phyloP scores from a whole-genome alignment of 1,284 basidiomycete species.

The Stereum hirsutum region DNA sequence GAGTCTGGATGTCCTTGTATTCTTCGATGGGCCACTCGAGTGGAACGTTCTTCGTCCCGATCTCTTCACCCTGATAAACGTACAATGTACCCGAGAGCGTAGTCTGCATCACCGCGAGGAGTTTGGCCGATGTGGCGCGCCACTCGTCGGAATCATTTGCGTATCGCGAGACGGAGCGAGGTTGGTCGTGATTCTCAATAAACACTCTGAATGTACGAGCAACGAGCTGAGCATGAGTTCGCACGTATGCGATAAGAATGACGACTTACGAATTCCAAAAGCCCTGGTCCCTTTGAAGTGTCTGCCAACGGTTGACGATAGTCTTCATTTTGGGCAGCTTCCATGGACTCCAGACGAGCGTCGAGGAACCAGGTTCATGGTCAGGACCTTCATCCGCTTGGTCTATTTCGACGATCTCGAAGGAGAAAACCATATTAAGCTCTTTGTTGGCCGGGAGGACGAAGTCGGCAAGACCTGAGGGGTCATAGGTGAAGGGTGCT shows the following conservation, averaged over 20 bases:
- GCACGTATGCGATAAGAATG: neutral
- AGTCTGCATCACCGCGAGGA: conserved; percentile 54
- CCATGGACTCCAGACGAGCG: conserved; percentile 37
- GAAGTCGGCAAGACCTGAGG: conserved; percentile 42
- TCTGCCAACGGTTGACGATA: conserved; percentile 54
- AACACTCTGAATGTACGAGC: conserved; percentile 30
- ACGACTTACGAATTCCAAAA: conserved; percentile 55
- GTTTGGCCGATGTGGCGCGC: conserved; percentile 48
- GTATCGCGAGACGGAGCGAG: conserved; percentile 56
- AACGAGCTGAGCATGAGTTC: neutral
- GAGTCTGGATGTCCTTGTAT: conserved; percentile 57
- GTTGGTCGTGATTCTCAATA: conserved; percentile 64
- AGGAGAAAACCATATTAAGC: conserved; percentile 63
- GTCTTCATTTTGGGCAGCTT: conserved; percentile 47
- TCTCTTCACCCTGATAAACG: conserved; percentile 69
- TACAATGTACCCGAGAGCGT: conserved; percentile 61
- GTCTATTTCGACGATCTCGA: conserved; percentile 54
- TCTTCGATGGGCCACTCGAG: conserved; percentile 60
- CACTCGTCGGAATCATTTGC: conserved; percentile 49
- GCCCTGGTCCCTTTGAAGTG: conserved; percentile 41
- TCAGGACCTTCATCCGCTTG: conserved; percentile 19
- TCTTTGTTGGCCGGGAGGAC: conserved; percentile 54
- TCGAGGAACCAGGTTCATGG: conserved; percentile 8
- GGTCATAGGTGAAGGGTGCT: conserved; percentile 18
- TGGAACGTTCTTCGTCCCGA: conserved; percentile 65